These are phyloP conservation scores for Lachnellula suecica DNA, from an alignment of 2,329 filamentous ascomycete species.

Conservation along the genomic window DNA sequence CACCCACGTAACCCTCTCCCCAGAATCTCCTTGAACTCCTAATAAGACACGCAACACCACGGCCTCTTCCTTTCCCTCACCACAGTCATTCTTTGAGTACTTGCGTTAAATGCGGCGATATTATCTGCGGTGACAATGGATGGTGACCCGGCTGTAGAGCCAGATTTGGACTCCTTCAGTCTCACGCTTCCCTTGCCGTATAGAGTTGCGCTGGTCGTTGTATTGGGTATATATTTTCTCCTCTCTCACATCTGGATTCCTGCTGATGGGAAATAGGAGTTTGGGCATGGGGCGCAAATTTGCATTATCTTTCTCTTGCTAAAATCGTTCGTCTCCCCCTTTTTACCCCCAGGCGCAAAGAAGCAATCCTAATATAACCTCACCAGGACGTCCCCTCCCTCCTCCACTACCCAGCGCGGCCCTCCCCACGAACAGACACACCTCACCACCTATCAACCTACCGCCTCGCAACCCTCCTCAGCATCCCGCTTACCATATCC, in stretches of 20 bases:
- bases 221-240: slow-evolving; percentile 63
- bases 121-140: slow-evolving; percentile 53
- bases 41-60: not conserved
- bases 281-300: slow-evolving; percentile 93
- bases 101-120: slow-evolving; percentile 27
- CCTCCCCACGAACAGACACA: slow-evolving; percentile 62
- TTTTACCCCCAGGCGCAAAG: slow-evolving; percentile 7
- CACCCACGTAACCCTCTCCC: slow-evolving; percentile 14
- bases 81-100: slow-evolving; percentile 25
- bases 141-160: slow-evolving; percentile 70
- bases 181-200: slow-evolving; percentile 85
- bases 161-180: slow-evolving; percentile 80
- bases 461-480: slow-evolving; percentile 77
- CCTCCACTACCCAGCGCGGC: slow-evolving; percentile 79
- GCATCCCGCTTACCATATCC: slow-evolving; percentile 67
- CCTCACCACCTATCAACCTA: slow-evolving; percentile 83
- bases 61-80: slow-evolving; percentile 14
- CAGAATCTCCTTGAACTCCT: not conserved
- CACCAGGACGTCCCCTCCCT: slow-evolving; percentile 74
- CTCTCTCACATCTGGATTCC: slow-evolving; percentile 4
- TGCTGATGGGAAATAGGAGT: slow-evolving; percentile 57
- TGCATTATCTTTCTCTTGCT: slow-evolving; percentile 77
- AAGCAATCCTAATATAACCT: slow-evolving; percentile 11
- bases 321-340: slow-evolving; percentile 61
- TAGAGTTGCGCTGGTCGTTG: slow-evolving; percentile 80